These are phyloP conservation scores for Mycosphaerella arachidis DNA, from an alignment of 2,329 filamentous ascomycete species.

Conservation along the genomic window DNA sequence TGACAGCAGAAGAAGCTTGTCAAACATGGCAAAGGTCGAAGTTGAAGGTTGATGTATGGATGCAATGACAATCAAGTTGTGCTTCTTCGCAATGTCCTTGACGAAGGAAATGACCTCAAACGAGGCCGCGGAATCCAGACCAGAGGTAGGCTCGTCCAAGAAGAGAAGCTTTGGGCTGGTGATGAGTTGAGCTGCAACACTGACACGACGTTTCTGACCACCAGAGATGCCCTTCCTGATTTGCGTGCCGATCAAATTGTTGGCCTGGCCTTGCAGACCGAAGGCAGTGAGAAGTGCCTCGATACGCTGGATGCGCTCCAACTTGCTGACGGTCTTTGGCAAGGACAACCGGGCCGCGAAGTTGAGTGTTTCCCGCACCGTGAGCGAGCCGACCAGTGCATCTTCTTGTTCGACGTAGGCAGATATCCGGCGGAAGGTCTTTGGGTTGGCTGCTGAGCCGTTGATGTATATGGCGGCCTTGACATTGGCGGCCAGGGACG, in stretches of 20 bases:
- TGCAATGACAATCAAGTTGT: slow-evolving; percentile 72
- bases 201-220: slow-evolving; percentile 76
- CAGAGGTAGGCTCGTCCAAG: slow-evolving; percentile 78
- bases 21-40: slow-evolving; percentile 72
- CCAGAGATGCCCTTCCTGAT: slow-evolving; percentile 79
- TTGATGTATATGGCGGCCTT: slow-evolving; percentile 59
- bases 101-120: slow-evolving; percentile 74
- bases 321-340: slow-evolving; percentile 47
- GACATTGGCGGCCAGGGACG: slow-evolving; percentile 51
- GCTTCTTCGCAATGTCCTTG: slow-evolving; percentile 58
- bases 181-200: slow-evolving; percentile 75
- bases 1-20: slow-evolving; percentile 71
- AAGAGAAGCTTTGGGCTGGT: slow-evolving; percentile 77
- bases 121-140: slow-evolving; percentile 72
- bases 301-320: slow-evolving; percentile 60
- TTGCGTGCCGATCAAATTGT: slow-evolving; percentile 74
- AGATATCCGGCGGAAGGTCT: slow-evolving; percentile 60
- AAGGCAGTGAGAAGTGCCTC: slow-evolving; percentile 65
- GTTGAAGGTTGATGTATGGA: slow-evolving; percentile 85
- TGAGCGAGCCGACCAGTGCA: slow-evolving; percentile 74
- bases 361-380: slow-evolving; percentile 71
- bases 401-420: slow-evolving; percentile 87
- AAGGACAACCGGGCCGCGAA: slow-evolving; percentile 70
- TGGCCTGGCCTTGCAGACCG: slow-evolving; percentile 64
- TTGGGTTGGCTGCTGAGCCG: slow-evolving; percentile 50